These are phyloP conservation scores for Pseudotsuga menziesii DNA, from an alignment of 75 land plant genomes.

Conservation along the genomic window DNA sequence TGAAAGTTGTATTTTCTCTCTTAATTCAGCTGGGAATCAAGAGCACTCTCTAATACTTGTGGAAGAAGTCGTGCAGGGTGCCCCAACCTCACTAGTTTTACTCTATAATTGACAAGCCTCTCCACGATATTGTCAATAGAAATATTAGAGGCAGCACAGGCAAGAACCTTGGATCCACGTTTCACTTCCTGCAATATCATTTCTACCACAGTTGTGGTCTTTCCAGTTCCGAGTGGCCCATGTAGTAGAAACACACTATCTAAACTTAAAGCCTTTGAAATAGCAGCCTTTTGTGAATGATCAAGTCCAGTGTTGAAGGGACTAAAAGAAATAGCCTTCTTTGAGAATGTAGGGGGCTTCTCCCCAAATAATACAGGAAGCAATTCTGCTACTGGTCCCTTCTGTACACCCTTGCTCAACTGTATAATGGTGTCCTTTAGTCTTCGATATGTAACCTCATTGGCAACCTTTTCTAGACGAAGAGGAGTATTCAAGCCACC, in stretches of 20 bases:
- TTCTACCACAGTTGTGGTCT: constrained; percentile 95
- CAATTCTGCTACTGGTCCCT: constrained; percentile 81
- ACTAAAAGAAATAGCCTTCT: constrained; percentile 41
- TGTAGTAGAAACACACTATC: constrained; percentile 85
- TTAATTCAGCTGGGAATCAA: too few species aligned
- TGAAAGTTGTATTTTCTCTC: too few species aligned
- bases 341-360: constrained; percentile 59
- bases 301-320: constrained; percentile 79
- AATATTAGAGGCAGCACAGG: constrained; percentile 99
- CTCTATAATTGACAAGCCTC: constrained; percentile 78
- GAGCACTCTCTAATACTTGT: too few species aligned
- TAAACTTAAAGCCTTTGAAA: constrained; percentile 71
- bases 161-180: constrained; percentile 86
- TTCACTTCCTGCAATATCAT: constrained; percentile 96
- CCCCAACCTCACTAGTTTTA: too few species aligned
- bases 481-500: too few species aligned
- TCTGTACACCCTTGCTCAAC: constrained; percentile 79
- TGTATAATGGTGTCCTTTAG: constrained; percentile 84
- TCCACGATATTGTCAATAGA: constrained; percentile 99
- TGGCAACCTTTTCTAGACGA: too few species aligned
- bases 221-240: constrained; percentile 98
- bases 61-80: too few species aligned
- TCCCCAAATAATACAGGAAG: constrained; percentile 90
- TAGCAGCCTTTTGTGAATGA: constrained; percentile 87
- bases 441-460: constrained; percentile 92